Evolutionary conservation across 1,139 yeast genomes (phyloP).

Genomic region (Arxiozyma bovina): DNA sequence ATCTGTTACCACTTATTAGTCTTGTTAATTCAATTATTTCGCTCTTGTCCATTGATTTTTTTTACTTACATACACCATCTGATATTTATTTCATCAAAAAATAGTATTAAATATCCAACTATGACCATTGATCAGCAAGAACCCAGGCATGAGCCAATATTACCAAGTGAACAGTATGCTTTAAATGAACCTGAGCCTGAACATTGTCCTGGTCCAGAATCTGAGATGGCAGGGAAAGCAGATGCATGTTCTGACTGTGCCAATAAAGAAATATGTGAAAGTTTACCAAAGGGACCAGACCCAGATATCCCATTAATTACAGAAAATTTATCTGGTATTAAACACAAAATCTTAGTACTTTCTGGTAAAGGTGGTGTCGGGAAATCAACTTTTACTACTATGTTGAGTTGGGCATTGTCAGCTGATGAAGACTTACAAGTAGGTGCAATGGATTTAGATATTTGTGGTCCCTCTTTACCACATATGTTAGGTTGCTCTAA

Average conservation of each 20-base stretch:
- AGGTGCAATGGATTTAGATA: conserved; percentile 95
- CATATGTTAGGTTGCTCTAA: conserved; percentile 88
- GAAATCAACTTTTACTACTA: conserved; percentile 87
- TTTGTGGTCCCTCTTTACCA: conserved; percentile 96
- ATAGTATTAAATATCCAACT: no score
- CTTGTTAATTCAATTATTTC: no score
- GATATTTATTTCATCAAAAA: background rate
- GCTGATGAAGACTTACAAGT: conserved; percentile 80
- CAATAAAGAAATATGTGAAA: conserved; percentile 79
- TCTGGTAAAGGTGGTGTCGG: conserved; percentile 99
- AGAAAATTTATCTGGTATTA: conserved; percentile 54
- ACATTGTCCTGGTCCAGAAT: conserved; percentile 98
- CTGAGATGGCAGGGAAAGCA: conserved; percentile 84
- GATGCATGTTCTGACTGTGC: conserved; percentile 96
- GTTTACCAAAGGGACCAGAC: conserved; percentile 90
- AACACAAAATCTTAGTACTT: conserved; percentile 76
- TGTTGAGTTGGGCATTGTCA: conserved; percentile 93
- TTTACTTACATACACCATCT: background rate
- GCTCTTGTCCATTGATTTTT: no score
- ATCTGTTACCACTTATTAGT: no score
- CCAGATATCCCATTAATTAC: conserved; percentile 82
- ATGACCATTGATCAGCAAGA: background rate
- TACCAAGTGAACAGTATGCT: conserved; percentile 8
- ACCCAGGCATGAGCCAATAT: conserved; percentile 7
- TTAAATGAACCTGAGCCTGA: conserved; percentile 49